These are phyloP conservation scores for Kwoniella shivajii DNA, from an alignment of 1,284 basidiomycete genomes.

Conservation along the genomic window DNA sequence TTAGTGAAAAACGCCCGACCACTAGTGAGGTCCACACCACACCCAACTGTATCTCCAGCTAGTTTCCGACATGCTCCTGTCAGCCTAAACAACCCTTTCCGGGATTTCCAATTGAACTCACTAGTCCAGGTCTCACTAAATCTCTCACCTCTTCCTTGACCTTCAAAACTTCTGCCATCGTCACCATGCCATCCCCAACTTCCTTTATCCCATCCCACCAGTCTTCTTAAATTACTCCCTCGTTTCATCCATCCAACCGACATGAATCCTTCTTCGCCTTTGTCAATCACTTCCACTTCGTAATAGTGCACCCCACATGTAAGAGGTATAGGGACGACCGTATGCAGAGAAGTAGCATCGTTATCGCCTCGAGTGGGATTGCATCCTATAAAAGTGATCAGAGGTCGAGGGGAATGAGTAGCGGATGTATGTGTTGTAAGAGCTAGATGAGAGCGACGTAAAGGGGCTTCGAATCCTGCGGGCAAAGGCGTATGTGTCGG, in stretches of 20 bases:
- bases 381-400: conserved; percentile 40
- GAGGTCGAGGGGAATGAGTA: conserved; percentile 16
- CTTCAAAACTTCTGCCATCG: conserved; percentile 76
- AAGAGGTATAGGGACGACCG: conserved; percentile 72
- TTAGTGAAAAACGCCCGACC: conserved; percentile 84
- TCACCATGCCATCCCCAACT: conserved; percentile 97
- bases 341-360: conserved; percentile 77
- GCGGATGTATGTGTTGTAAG: conserved; percentile 36
- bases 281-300: conserved; percentile 76
- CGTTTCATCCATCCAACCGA: conserved; percentile 68
- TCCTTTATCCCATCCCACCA: conserved; percentile 84
- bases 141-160: conserved; percentile 68
- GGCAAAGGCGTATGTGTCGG: conserved; percentile 14
- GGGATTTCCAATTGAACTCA: conserved; percentile 20
- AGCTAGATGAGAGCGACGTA: conserved; percentile 20
- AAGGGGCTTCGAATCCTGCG: conserved; percentile 18
- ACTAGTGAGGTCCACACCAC: conserved; percentile 82
- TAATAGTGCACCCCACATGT: conserved; percentile 88
- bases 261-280: conserved; percentile 82
- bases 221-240: conserved; percentile 66
- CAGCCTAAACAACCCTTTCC: background rate
- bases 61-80: no score
- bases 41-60: conserved; percentile 84
- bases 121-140: conserved; percentile 65
- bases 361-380: conserved; percentile 62